Evolutionary conservation across 108 stramenopile genomes (phyloP).

Genomic region (Epipyxis sp.): DNA sequence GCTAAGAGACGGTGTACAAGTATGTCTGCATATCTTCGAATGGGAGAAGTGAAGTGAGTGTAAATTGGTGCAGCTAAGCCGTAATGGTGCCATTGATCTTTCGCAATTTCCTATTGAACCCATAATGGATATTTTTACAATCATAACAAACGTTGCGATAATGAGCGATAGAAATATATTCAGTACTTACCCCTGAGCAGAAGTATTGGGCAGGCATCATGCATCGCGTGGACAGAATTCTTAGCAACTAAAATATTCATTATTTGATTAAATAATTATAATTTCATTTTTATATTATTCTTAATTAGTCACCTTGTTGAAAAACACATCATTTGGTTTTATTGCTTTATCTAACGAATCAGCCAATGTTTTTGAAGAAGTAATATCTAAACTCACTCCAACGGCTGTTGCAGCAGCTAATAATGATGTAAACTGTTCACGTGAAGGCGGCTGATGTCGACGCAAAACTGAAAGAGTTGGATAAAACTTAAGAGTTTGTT

Average conservation of each 20-base stretch:
- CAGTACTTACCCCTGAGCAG: slow-evolving; percentile 90
- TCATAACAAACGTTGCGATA: too few relatives aligned
- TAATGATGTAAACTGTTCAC: slow-evolving; percentile 86
- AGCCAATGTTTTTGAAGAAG: slow-evolving; percentile 82
- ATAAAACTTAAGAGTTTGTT: slow-evolving; percentile 80
- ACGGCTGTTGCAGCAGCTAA: slow-evolving; percentile 76
- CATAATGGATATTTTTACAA: too few relatives aligned
- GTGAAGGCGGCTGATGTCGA: slow-evolving; percentile 89
- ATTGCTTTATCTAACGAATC: slow-evolving; percentile 85
- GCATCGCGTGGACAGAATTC: slow-evolving; percentile 85
- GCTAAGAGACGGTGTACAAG: slow-evolving; percentile 95
- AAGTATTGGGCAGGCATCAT: slow-evolving; percentile 95
- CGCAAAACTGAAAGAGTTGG: slow-evolving; percentile 86
- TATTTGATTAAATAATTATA: slow-evolving; percentile 57
- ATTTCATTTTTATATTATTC: too few relatives aligned
- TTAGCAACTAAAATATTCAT: slow-evolving; percentile 92
- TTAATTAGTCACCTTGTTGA: too few relatives aligned
- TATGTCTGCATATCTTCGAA: slow-evolving; percentile 97
- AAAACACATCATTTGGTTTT: slow-evolving; percentile 61
- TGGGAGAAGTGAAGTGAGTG: slow-evolving; percentile 99
- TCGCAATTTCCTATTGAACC: slow-evolving; percentile 65
- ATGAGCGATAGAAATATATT: too few relatives aligned
- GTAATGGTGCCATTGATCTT: slow-evolving; percentile 74
- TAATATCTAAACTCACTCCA: slow-evolving; percentile 75
- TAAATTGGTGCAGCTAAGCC: slow-evolving; percentile 98